phyloP scores from a whole-genome alignment of 495 filamentous ascomycete species.

The Hyaloscypha hepaticicola region DNA sequence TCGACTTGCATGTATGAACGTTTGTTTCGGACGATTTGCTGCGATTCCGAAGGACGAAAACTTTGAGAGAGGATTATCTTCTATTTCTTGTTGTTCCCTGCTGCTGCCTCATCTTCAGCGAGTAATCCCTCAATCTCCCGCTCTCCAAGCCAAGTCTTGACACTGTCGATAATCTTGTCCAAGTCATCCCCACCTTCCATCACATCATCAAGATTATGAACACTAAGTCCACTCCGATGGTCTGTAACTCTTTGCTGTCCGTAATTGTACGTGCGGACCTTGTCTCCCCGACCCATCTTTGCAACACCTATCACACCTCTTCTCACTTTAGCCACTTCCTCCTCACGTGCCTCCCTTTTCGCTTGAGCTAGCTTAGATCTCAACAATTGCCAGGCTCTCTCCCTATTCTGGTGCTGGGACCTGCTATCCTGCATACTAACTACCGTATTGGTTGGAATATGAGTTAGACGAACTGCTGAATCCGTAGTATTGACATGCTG shows the following conservation, averaged over 20 bases:
- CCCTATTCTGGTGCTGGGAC: slow-evolving; percentile 86
- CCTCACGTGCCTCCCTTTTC: slow-evolving; percentile 80
- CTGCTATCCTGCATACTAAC: slow-evolving; percentile 91
- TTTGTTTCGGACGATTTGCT: too few relatives aligned
- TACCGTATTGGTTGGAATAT: slow-evolving; percentile 80
- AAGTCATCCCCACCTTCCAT: slow-evolving; percentile 69
- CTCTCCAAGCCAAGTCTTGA: slow-evolving; percentile 74
- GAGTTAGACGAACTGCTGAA: slow-evolving; percentile 89
- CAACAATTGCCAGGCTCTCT: slow-evolving; percentile 81
- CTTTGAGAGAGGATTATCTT: not conserved
- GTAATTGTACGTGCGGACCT: slow-evolving; percentile 95
- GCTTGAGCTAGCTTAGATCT: slow-evolving; percentile 80
- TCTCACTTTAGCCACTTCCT: slow-evolving; percentile 68
- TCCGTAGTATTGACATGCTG: slow-evolving; percentile 99
- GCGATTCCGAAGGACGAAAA: not conserved
- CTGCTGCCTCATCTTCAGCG: slow-evolving; percentile 42
- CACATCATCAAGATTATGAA: slow-evolving; percentile 80
- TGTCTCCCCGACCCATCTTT: slow-evolving; percentile 85
- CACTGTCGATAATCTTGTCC: slow-evolving; percentile 77
- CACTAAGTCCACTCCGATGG: slow-evolving; percentile 79
- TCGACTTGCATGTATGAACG: too few relatives aligned
- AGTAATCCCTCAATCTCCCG: slow-evolving; percentile 70
- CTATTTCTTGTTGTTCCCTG: slow-evolving; percentile 18
- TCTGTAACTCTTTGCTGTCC: slow-evolving; percentile 91
- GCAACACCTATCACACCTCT: slow-evolving; percentile 75